A percentile compares a stretch with the other conserved stretches of the same genome.
Conservation (phyloP, 345 rosid genomes). For the Turritis glabra region DNA sequence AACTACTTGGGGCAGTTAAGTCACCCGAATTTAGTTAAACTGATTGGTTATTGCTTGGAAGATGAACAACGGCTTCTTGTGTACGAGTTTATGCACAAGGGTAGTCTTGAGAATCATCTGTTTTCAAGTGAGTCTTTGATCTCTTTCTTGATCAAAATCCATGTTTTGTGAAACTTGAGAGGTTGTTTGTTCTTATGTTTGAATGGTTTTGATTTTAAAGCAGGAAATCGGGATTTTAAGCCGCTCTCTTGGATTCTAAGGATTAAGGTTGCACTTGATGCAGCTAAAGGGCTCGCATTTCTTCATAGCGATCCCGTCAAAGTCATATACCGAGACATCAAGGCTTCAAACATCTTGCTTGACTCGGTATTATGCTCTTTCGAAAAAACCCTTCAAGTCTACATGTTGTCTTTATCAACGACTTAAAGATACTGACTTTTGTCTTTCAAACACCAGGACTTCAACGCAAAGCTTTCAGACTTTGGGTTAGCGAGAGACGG, state of each 20-base stretch:
- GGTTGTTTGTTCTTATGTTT: slow-evolving; percentile 19
- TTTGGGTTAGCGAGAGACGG: slow-evolving; percentile 97
- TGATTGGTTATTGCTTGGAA: slow-evolving; percentile 91
- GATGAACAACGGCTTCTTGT: slow-evolving; percentile 92
- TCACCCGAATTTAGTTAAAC: slow-evolving; percentile 83
- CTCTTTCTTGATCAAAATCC: background rate
- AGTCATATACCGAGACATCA: slow-evolving; percentile 93
- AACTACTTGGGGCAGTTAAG: slow-evolving; percentile 79
- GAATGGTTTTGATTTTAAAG: slow-evolving; percentile 22
- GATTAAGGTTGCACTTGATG: slow-evolving; percentile 83
- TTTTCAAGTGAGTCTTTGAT: slow-evolving; percentile 66
- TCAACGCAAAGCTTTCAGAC: slow-evolving; percentile 80
- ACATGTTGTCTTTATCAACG: background rate
- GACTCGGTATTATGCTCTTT: slow-evolving; percentile 54
- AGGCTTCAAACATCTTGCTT: slow-evolving; percentile 79
- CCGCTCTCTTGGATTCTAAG: slow-evolving; percentile 89
- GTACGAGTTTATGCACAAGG: slow-evolving; percentile 90
- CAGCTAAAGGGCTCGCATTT: slow-evolving; percentile 92
- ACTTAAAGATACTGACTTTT: slow-evolving; percentile 14
- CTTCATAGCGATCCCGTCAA: slow-evolving; percentile 79
- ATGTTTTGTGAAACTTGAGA: background rate
- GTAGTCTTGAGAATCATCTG: slow-evolving; percentile 93
- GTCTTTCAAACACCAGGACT: slow-evolving; percentile 47
- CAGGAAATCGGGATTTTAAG: slow-evolving; percentile 63
- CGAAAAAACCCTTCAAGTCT: background rate